phyloP scores from a whole-genome alignment of 352 stramenopile genomes.

The Pelagophyceae sp. region DNA sequence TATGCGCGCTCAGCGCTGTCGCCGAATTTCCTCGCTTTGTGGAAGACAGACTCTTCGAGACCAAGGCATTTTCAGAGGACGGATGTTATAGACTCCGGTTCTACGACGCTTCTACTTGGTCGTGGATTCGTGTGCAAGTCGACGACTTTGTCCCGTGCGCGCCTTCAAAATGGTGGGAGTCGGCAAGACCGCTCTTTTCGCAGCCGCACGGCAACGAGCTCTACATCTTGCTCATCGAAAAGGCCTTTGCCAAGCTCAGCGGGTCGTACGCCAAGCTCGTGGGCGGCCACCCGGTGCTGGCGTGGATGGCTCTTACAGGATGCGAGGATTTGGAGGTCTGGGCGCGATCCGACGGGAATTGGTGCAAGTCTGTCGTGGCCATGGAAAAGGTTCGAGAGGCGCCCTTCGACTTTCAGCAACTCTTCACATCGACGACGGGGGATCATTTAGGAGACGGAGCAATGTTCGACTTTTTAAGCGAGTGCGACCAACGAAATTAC shows the following conservation, averaged over 20 bases:
- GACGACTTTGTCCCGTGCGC: constrained; percentile 25
- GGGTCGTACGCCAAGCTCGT: constrained; percentile 69
- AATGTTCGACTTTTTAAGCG: not conserved
- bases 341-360: no score
- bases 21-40: constrained; percentile 35
- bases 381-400: no score
- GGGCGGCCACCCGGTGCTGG: constrained; percentile 74
- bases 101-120: constrained; percentile 45
- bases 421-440: not conserved
- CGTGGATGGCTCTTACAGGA: constrained; percentile 72
- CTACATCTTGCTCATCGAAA: constrained; percentile 71
- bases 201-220: constrained; percentile 30
- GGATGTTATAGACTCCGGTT: constrained; percentile 2
- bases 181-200: constrained; percentile 21
- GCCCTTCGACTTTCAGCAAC: constrained; percentile 23
- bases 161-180: constrained; percentile 1
- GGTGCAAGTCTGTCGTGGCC: no score
- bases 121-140: constrained; percentile 29
- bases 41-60: constrained; percentile 16
- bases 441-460: not conserved
- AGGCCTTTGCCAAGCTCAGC: constrained; percentile 81
- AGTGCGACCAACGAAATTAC: not conserved
- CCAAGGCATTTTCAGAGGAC: constrained; percentile 6
- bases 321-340: no score
- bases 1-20: constrained; percentile 72